Evolutionary conservation across 1,139 yeast genomes (phyloP).

Genomic region (Debaryomyces subglobosus): DNA sequence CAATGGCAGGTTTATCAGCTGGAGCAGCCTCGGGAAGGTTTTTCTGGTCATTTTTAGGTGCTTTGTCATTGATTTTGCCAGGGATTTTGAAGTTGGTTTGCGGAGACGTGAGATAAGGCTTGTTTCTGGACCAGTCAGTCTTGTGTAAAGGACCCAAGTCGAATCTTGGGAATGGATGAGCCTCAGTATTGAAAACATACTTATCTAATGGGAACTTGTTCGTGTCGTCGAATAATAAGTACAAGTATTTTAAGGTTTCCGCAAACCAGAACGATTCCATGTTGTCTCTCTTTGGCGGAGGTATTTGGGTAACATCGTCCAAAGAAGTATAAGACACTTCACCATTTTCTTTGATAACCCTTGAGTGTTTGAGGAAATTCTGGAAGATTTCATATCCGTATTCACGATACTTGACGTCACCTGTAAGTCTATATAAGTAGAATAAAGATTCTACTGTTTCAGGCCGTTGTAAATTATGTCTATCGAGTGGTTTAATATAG

Average conservation of each 20-base stretch:
- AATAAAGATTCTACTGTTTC: slow-evolving; percentile 92
- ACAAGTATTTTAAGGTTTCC: slow-evolving; percentile 87
- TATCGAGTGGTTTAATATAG: slow-evolving; percentile 68
- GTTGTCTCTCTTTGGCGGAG: slow-evolving; percentile 63
- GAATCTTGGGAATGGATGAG: slow-evolving; percentile 86
- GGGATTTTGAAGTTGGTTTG: slow-evolving; percentile 1
- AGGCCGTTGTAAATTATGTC: slow-evolving; percentile 88
- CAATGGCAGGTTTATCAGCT: slow-evolving; percentile 42
- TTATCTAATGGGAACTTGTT: slow-evolving; percentile 60
- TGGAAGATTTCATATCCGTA: slow-evolving; percentile 92
- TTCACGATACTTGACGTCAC: slow-evolving; percentile 77
- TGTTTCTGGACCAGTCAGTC: slow-evolving; percentile 63
- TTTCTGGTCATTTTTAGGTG: slow-evolving; percentile 28
- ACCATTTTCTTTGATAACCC: slow-evolving; percentile 53
- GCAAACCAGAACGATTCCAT: slow-evolving; percentile 95
- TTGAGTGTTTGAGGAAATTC: slow-evolving; percentile 64
- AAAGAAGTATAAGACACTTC: slow-evolving; percentile 66
- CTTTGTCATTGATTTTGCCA: not conserved
- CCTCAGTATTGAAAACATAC: slow-evolving; percentile 88
- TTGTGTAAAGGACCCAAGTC: slow-evolving; percentile 55
- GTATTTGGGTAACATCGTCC: slow-evolving; percentile 65
- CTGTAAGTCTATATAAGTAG: slow-evolving; percentile 77
- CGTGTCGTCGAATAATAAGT: slow-evolving; percentile 73
- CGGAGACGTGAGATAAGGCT: slow-evolving; percentile 7
- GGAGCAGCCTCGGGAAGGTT: slow-evolving; percentile 49